Base-by-base conservation (phyloP, 2,329 filamentous ascomycete genomes). In the Stemphylium vesicarium region DNA sequence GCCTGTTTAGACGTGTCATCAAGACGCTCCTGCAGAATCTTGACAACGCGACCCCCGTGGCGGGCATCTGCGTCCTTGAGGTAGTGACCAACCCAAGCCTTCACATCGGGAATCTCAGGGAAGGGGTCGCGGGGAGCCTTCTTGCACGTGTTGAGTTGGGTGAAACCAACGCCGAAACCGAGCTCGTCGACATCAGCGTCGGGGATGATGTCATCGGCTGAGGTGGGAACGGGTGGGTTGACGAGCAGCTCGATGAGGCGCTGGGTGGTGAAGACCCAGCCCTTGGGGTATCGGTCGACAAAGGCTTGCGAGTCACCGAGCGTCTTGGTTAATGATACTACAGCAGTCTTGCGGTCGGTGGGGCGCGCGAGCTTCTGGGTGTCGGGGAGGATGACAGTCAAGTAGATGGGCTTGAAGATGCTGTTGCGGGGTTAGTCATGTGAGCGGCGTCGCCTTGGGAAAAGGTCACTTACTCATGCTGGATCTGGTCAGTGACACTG, bases 171-270 rank as follows among this genome's bases (percentile, higher is more conserved):
- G 22, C 95, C 95, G 70, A 99, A 99, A 24, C 91, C 89, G 63
- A 97, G 87, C 73, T 99, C 95, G 68, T 99, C 95, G 22, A 96
- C 90, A 68, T 98, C 94, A 3, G 92, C 88, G 72, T 98, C 95
- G 10, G 87, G 85, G 60, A 96, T 88, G 45, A 91, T 79, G 63
- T 96, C 92, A 53, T 88, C 88, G 32, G 83, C 79, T 1, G 88
- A 85, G 13, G 81, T 78, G 6, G 84, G 82, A 4, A 94, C 84
- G 32, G 94, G 93, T 22, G 94, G 91, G 76, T 96, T 96, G 72
- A 94, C 89, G 7, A 99, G 83, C 12, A 98, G 83, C 66, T 94
- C 92, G 37, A 99, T 84, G 55, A 99, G 82, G n/a, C 90, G 88
- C 72, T 94, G 90, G 72, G 91, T 95, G 3, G 92, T 97, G 73